Evolutionary conservation across 257 asterid species (phyloP), one percentile per base, ranked within the genome.

Genomic region (Coffea canephora): DNA sequence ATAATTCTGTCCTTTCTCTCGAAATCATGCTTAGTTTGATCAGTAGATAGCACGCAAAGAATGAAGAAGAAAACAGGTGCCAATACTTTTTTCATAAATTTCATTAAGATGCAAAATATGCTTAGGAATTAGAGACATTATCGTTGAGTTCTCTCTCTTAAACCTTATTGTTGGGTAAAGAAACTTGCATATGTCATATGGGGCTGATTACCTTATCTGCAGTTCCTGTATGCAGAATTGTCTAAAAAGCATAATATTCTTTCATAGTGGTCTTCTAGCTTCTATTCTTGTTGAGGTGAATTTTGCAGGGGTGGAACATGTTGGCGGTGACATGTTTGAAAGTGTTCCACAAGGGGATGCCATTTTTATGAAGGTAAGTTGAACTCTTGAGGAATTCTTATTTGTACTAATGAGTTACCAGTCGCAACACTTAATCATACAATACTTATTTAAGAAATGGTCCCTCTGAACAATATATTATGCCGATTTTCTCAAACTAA

Each of bases 301-400:
- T 50, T 27, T 83, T 39, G 81, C 81, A 89, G 89, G 90, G n/a
- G 82, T 89, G 48, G 83, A 85, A 68, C 87, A 89, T 36, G 75
- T 89, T 41, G 83, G 87, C 3, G 91, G 91, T 62, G 92, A 89
- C 34, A 89, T 39, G 43, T 39, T 39, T 39, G 43, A 0, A 39
- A 39, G 43, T 39, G 43, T 39, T 39, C 43, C 43, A 21, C 36
- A 77, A 73, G 89, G 85, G 71, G 88, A 89, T 73, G 89, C 89
- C 52, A 85, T 82, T 57, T 83, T 79, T 16, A 65, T 85, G 83
- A 85, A 85, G 86, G 87, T 87, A 73, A 46, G 5, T 55, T 55
- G 21, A 55, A 55, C 23, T 55, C 6, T 55, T 48, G 23, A 55
- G 23, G 62, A 55, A 55, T 19, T 15, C 19, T 55, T 15, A 0